Percentiles rank a stretch among this genome's conserved stretches.
These are phyloP conservation scores for Luvunga scandens DNA, from an alignment of 345 rosid species.

Conservation along the genomic window DNA sequence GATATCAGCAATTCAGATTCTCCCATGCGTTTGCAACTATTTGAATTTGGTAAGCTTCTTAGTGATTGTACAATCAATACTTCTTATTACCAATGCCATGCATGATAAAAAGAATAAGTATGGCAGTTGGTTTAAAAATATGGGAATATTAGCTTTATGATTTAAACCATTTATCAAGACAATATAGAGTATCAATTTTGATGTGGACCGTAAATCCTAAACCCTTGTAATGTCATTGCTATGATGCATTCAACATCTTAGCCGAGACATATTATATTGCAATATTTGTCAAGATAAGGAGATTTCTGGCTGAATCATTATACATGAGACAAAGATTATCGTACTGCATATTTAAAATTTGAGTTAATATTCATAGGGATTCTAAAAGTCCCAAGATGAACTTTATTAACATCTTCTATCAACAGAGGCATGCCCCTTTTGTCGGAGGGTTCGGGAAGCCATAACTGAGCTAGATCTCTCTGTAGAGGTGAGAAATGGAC, in stretches of 20 bases:
- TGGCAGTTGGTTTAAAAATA: neutral
- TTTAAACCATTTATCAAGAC: neutral
- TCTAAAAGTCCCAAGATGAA: slow-evolving; percentile 3
- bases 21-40: slow-evolving; percentile 59
- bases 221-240: neutral
- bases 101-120: neutral
- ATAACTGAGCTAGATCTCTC: slow-evolving; percentile 85
- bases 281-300: neutral
- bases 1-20: slow-evolving; percentile 29
- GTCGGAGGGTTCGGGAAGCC: slow-evolving; percentile 83
- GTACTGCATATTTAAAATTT: neutral
- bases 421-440: slow-evolving; percentile 88
- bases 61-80: neutral
- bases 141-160: neutral
- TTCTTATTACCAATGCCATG: neutral
- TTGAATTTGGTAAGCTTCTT: slow-evolving; percentile 64
- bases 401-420: slow-evolving; percentile 9
- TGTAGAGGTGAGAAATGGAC: slow-evolving; percentile 45
- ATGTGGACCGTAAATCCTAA: neutral
- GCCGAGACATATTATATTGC: neutral
- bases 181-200: neutral
- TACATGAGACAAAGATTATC: neutral
- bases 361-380: neutral
- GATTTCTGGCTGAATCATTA: neutral
- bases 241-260: neutral